phyloP scores from a whole-genome alignment of 768 basidiomycete species.

The Rhodotorula diobovata region DNA sequence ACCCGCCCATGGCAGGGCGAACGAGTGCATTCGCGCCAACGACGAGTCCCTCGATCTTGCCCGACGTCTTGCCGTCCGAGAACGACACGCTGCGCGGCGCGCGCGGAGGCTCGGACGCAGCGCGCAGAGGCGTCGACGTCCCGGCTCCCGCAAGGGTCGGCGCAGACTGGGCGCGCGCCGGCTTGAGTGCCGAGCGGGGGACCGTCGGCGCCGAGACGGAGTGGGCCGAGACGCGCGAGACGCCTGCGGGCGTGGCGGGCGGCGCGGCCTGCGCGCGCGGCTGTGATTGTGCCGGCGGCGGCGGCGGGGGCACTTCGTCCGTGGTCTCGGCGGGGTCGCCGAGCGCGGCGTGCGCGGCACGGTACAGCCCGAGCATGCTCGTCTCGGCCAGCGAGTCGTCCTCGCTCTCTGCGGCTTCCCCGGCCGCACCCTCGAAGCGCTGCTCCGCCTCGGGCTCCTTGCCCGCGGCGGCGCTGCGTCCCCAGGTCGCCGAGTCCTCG shows the following conservation, averaged over 20 bases:
- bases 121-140: constrained; percentile 12
- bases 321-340: neutral
- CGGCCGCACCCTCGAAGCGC: neutral
- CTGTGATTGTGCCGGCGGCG: neutral
- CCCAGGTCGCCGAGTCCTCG: constrained; percentile 44
- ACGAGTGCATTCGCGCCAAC: neutral
- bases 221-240: neutral
- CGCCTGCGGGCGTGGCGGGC: neutral
- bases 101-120: constrained; percentile 46
- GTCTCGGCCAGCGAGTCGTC: constrained; percentile 46
- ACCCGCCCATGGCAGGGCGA: too few species aligned
- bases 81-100: constrained; percentile 84
- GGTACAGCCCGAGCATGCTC: constrained; percentile 1
- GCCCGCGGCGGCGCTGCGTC: constrained; percentile 51
- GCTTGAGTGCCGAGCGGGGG: constrained; percentile 42
- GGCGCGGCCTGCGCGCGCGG: neutral
- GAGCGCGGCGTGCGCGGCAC: constrained; percentile 1
- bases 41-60: constrained; percentile 60
- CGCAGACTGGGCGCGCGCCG: constrained; percentile 49
- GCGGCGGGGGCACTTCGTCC: neutral
- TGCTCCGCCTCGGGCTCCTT: constrained; percentile 48
- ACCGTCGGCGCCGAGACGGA: neutral
- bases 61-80: constrained; percentile 84
- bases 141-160: constrained; percentile 42
- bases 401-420: constrained; percentile 37